Base-by-base conservation (phyloP, 129 eudicot species). In the Arctium lappa region DNA sequence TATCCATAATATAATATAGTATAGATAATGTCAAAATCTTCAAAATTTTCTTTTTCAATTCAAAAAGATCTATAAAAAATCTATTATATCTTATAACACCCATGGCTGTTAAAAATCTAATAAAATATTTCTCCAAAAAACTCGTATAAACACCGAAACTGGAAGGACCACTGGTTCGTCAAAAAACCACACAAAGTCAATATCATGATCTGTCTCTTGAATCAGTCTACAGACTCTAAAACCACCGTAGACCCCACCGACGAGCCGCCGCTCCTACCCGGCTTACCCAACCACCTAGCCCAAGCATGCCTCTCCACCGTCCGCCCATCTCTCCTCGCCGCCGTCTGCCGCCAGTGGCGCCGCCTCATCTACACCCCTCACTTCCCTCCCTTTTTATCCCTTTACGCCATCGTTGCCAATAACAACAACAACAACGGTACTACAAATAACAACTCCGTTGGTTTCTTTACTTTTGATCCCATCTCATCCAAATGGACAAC, bases 271-370 rank as follows among this genome's bases (percentile, higher is more conserved):
- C 84, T 84, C 34, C 77, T 93, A 1, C 97, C 96, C 1, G 92
- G 97, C 22, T 79, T 93, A 32, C 98, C 98, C 6, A 84, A 91
- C 87, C 91, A 93, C 82, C 78, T 93, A 18, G 89, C 98, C 33
- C 88, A 83, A 8, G 75, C 88, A 72, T 82, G 88, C 82, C 98
- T 93, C 69, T 77, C 90, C 40, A 9, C 46, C 74, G 80, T 89
- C 82, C 86, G 39, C 7, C 95, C 98, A 1, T 73, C 90, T 7
- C 88, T 89, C 69, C 94, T 91, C 86, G 87, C 83, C 80, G 68
- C 78, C 40, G 94, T 91, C 46, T 88, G 92, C 88, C 80, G 71
- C 50, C 84, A 76, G 69, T 91, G 98, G 97, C 94, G 94, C 68
- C 89, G 73, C 86, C 89, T 89, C 82, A 86, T 93, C 78, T 93